phyloP scores from a whole-genome alignment of 129 eudicot genomes.

The Rutidosis leptorrhynchoides region DNA sequence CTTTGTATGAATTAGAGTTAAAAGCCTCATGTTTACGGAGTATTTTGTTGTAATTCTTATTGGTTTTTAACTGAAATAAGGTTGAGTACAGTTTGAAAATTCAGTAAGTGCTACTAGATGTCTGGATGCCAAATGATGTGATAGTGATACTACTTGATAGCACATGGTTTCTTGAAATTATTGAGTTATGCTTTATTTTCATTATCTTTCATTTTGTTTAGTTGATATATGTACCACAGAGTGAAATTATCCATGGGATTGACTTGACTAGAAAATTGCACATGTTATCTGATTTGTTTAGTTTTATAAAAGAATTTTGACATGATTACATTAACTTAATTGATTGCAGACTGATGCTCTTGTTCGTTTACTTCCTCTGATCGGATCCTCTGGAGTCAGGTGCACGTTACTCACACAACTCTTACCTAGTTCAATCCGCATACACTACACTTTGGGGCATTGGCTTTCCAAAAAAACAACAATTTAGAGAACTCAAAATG shows the following conservation, averaged over 20 bases:
- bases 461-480: no score
- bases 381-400: conserved; percentile 92
- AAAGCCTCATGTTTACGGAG: no score
- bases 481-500: background rate
- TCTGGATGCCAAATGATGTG: conserved; percentile 18
- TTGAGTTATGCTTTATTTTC: conserved; percentile 19
- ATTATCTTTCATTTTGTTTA: background rate
- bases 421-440: no score
- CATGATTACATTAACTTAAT: conserved; percentile 17
- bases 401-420: no score
- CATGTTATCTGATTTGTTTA: background rate
- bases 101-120: conserved; percentile 10
- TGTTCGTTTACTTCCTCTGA: conserved; percentile 85
- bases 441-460: no score
- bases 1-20: no score
- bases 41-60: background rate
- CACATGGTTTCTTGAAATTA: conserved; percentile 27
- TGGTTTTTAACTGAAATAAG: conserved; percentile 7
- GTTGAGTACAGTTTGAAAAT: conserved; percentile 8
- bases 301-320: background rate
- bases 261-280: background rate
- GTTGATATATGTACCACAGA: background rate
- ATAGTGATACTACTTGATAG: conserved; percentile 25
- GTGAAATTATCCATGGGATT: background rate
- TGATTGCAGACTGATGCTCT: conserved; percentile 98